phyloP scores from a whole-genome alignment of 2,329 filamentous ascomycete genomes.

The Fusarium nodosum region DNA sequence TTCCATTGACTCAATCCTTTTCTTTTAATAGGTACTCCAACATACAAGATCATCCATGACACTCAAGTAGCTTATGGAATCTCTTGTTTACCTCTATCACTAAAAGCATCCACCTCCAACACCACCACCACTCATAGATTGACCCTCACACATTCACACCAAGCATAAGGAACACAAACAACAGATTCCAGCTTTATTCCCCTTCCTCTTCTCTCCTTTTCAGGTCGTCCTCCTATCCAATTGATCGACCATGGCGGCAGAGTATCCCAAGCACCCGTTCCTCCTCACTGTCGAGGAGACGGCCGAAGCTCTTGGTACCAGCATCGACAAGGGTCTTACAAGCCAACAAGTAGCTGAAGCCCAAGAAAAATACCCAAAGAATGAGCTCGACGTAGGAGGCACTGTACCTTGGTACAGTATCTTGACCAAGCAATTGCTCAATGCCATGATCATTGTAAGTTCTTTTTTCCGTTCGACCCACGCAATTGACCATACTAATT shows the following conservation, averaged over 20 bases:
- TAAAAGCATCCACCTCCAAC: conserved; percentile 5
- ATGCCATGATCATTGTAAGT: conserved; percentile 81
- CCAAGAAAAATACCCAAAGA: conserved; percentile 72
- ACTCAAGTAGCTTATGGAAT: conserved; percentile 32
- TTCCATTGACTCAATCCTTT: conserved; percentile 2
- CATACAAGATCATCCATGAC: conserved; percentile 28
- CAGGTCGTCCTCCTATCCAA: conserved; percentile 13
- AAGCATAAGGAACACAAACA: conserved; percentile 25
- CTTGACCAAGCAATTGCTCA: conserved; percentile 78
- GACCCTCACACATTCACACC: not conserved
- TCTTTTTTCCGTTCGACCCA: not conserved
- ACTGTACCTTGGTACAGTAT: conserved; percentile 80
- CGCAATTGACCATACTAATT: conserved; percentile 7
- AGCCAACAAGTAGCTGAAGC: conserved; percentile 70
- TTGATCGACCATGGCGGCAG: conserved; percentile 59
- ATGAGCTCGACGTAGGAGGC: conserved; percentile 78
- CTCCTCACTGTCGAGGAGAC: conserved; percentile 73
- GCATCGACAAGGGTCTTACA: conserved; percentile 76
- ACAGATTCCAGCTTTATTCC: not conserved
- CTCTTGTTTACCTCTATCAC: conserved; percentile 8
- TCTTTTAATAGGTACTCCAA: not conserved
- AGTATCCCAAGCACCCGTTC: conserved; percentile 69
- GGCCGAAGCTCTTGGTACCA: conserved; percentile 70
- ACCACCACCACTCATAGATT: conserved; percentile 1
- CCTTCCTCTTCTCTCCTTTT: conserved; percentile 4